Evolutionary conservation across 1,284 basidiomycete genomes (phyloP).

Genomic region (Rhodotorula sp.): DNA sequence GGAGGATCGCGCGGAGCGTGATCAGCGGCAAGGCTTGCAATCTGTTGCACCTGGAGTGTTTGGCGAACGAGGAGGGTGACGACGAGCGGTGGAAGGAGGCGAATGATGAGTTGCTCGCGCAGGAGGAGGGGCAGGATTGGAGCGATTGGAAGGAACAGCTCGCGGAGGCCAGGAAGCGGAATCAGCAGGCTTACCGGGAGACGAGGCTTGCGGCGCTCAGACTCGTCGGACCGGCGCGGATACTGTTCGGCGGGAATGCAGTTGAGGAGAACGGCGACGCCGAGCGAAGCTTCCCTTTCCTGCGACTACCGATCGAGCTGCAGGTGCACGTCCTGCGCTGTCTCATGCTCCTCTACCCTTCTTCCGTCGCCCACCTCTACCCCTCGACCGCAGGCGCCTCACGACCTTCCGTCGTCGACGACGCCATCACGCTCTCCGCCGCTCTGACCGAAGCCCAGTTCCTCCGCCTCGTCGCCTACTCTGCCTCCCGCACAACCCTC

Average conservation of each 20-base stretch:
- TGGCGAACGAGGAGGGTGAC: slow-evolving; percentile 28
- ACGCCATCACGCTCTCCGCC: slow-evolving; percentile 1
- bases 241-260: slow-evolving; percentile 29
- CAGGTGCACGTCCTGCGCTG: slow-evolving; percentile 37
- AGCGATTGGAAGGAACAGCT: slow-evolving; percentile 9
- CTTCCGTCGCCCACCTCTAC: slow-evolving; percentile 13
- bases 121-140: slow-evolving; percentile 4
- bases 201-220: slow-evolving; percentile 26
- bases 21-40: slow-evolving; percentile 20
- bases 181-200: slow-evolving; percentile 28
- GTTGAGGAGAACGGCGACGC: neutral
- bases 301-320: slow-evolving; percentile 35
- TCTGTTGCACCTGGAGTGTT: slow-evolving; percentile 33
- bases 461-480: slow-evolving; percentile 26
- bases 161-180: slow-evolving; percentile 23
- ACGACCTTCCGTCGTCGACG: neutral
- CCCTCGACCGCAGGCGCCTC: neutral
- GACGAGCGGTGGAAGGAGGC: slow-evolving; percentile 10
- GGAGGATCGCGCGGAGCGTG: slow-evolving; percentile 20
- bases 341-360: slow-evolving; percentile 19
- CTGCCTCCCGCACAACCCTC: slow-evolving; percentile 20
- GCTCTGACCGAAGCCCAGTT: slow-evolving; percentile 35
- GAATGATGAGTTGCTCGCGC: neutral
- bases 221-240: slow-evolving; percentile 13
- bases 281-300: slow-evolving; percentile 24